Evolutionary conservation across 2,329 filamentous ascomycete species (phyloP).

Genomic region (Zymoseptoria crescenta): DNA sequence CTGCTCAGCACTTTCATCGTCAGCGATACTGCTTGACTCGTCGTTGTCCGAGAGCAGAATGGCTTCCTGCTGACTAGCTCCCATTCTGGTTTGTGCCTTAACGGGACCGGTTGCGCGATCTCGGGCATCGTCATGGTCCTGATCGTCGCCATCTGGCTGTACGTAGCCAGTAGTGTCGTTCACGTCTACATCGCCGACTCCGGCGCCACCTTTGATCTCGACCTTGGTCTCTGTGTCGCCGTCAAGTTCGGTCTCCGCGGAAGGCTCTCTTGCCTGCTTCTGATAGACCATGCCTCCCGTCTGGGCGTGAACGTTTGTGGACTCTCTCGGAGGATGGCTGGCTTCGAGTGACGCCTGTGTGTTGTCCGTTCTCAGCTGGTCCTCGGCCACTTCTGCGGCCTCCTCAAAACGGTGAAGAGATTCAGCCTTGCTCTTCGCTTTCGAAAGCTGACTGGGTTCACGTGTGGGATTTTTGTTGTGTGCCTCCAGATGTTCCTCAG

Average conservation of each 20-base stretch:
- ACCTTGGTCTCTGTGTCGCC: not conserved
- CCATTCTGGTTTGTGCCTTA: not conserved
- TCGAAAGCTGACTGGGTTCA: not conserved
- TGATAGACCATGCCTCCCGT: not conserved
- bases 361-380: not conserved
- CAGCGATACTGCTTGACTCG: slow-evolving; percentile 1
- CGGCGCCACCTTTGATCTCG: not conserved
- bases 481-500: not conserved
- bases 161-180: not conserved
- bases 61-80: slow-evolving; percentile 2
- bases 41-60: slow-evolving; percentile 7
- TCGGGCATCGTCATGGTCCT: not conserved
- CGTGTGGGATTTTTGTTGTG: not conserved
- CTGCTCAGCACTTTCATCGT: not conserved
- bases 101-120: not conserved
- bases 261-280: not conserved
- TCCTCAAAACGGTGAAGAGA: not conserved
- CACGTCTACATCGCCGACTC: not conserved
- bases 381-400: not conserved
- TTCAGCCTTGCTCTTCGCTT: not conserved
- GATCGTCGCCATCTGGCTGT: not conserved
- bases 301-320: not conserved
- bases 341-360: not conserved
- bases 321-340: not conserved
- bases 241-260: not conserved